Conservation (phyloP, 176 grass and related monocot species). For the Oryza glumipatula region DNA sequence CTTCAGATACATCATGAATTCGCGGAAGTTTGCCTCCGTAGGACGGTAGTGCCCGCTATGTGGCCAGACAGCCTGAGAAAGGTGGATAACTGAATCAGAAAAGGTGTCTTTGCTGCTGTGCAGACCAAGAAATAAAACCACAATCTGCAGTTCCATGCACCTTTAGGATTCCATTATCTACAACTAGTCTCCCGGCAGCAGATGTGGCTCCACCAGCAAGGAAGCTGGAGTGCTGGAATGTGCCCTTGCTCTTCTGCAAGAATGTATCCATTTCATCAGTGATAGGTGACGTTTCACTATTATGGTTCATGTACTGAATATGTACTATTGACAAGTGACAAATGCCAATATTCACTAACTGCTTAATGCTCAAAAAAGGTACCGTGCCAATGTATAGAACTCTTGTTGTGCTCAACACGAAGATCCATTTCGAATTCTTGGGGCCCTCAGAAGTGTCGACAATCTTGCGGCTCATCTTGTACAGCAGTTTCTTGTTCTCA, state of each 20-base stretch:
- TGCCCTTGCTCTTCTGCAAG: conserved; percentile 89
- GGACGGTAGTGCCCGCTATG: conserved; percentile 93
- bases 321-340: background rate
- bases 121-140: background rate
- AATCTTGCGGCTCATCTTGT: conserved; percentile 70
- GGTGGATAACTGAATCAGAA: conserved; percentile 30
- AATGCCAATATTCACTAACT: background rate
- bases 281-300: background rate
- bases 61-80: conserved; percentile 80
- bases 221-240: conserved; percentile 99
- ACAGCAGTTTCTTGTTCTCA: conserved; percentile 67
- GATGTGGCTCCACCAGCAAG: conserved; percentile 96
- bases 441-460: conserved; percentile 62
- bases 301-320: background rate
- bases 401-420: conserved; percentile 88
- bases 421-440: conserved; percentile 87
- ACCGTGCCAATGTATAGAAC: conserved; percentile 79
- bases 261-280: conserved; percentile 35
- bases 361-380: background rate
- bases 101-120: background rate
- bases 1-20: conserved; percentile 85
- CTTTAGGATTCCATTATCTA: conserved; percentile 71
- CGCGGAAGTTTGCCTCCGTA: conserved; percentile 85
- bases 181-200: conserved; percentile 80
- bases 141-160: conserved; percentile 15